phyloP scores from a whole-genome alignment of 345 rosid genomes.

The Euphorbia tirucalli region DNA sequence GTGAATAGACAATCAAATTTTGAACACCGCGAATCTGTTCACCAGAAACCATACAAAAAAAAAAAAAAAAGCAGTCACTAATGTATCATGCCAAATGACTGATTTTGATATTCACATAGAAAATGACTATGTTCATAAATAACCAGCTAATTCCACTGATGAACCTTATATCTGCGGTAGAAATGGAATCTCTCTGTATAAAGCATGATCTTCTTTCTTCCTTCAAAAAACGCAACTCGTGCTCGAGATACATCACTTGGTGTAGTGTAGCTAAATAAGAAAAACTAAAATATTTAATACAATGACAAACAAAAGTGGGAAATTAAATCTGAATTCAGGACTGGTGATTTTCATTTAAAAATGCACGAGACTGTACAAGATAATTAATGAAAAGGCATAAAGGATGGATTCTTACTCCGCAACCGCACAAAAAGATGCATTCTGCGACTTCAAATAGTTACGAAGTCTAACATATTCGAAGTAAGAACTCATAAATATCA shows the following conservation, averaged over 20 bases:
- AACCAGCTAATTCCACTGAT: neutral
- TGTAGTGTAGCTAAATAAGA: slow-evolving; percentile 55
- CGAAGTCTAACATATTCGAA: slow-evolving; percentile 80
- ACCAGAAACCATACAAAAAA: slow-evolving; percentile 12
- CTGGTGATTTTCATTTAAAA: neutral
- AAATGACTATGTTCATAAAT: neutral
- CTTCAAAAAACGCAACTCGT: slow-evolving; percentile 67
- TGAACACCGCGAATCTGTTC: slow-evolving; percentile 81
- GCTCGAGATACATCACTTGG: slow-evolving; percentile 76
- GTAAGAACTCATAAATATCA: slow-evolving; percentile 84
- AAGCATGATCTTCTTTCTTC: slow-evolving; percentile 70
- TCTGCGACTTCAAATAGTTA: slow-evolving; percentile 80
- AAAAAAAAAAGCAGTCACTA: neutral
- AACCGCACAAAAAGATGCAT: slow-evolving; percentile 82
- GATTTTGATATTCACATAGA: neutral
- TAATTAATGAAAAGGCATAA: slow-evolving; percentile 11
- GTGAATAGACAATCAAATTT: slow-evolving; percentile 80
- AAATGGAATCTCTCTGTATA: slow-evolving; percentile 90
- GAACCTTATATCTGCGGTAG: slow-evolving; percentile 84
- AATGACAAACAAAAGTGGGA: slow-evolving; percentile 10
- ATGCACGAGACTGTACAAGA: neutral
- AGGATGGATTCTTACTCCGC: slow-evolving; percentile 64
- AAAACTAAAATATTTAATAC: slow-evolving; percentile 6
- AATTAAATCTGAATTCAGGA: slow-evolving; percentile 5
- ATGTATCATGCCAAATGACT: neutral